phyloP scores from a whole-genome alignment of 1,284 basidiomycete genomes.

The Entoloma clypeatum region DNA sequence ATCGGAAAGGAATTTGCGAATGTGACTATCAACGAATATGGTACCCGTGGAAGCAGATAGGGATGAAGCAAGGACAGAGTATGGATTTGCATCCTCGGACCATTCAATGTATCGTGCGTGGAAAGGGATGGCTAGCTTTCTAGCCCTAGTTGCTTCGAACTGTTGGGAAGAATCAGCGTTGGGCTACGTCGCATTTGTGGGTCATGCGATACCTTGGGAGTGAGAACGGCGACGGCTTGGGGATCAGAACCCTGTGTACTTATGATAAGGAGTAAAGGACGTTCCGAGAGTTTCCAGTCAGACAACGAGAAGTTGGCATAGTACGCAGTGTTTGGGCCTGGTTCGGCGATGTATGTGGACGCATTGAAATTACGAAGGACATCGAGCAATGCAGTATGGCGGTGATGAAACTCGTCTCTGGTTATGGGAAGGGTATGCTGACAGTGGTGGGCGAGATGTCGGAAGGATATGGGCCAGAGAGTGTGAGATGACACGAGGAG shows the following conservation, averaged over 20 bases:
- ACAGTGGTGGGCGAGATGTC: constrained; percentile 39
- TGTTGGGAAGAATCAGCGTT: constrained; percentile 9
- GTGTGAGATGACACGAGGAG: constrained; percentile 1
- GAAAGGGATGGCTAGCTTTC: constrained; percentile 50
- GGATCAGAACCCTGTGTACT: constrained; percentile 41
- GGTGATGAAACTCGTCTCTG: constrained; percentile 42
- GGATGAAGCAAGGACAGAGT: constrained; percentile 46
- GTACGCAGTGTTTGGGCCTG: constrained; percentile 67
- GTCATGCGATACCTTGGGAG: constrained; percentile 44
- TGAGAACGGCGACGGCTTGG: constrained; percentile 59
- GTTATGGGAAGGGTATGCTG: constrained; percentile 46
- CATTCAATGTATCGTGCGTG: constrained; percentile 58
- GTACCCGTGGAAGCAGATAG: constrained; percentile 35
- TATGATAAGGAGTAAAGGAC: constrained; percentile 71
- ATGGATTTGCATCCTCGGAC: constrained; percentile 74
- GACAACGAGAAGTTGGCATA: constrained; percentile 65
- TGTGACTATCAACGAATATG: constrained; percentile 61
- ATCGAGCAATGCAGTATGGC: constrained; percentile 52
- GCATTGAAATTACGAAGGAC: constrained; percentile 47
- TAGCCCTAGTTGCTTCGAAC: constrained; percentile 75
- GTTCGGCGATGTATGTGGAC: constrained; percentile 71
- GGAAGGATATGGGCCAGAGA: neutral
- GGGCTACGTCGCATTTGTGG: neutral
- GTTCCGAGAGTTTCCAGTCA: constrained; percentile 71
- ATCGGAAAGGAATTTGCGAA: constrained; percentile 59